Evolutionary conservation across 306 rosid species (phyloP).

Genomic region (Betula pendula): DNA sequence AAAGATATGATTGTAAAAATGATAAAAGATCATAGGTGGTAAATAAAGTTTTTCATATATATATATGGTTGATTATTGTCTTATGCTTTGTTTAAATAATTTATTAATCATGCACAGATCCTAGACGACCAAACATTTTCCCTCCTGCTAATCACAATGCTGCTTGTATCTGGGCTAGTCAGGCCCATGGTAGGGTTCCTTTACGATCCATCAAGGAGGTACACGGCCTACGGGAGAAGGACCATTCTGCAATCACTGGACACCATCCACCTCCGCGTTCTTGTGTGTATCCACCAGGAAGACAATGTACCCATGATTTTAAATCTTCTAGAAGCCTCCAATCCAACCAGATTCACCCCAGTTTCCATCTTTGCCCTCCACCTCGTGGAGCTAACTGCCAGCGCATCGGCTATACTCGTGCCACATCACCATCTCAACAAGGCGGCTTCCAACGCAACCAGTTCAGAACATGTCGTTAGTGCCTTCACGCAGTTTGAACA

Average conservation of each 20-base stretch:
- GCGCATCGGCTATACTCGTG: constrained; percentile 6
- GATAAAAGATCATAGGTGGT: no score
- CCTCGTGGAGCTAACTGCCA: constrained; percentile 15
- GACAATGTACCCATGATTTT: constrained; percentile 12
- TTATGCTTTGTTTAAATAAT: no score
- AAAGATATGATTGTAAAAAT: no score
- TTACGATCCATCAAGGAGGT: constrained; percentile 24
- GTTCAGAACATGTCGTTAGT: background rate
- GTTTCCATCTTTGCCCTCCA: constrained; percentile 10
- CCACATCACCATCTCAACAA: background rate
- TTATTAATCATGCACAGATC: background rate
- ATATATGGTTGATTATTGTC: no score
- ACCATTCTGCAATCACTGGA: background rate
- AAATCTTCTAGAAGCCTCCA: constrained; percentile 22
- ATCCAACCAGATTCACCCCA: constrained; percentile 4
- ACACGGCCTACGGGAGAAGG: constrained; percentile 7
- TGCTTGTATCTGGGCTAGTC: constrained; percentile 15
- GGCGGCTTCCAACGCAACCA: background rate
- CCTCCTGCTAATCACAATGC: background rate
- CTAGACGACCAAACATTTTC: background rate
- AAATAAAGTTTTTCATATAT: no score
- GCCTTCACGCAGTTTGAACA: constrained; percentile 6
- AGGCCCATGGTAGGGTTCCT: constrained; percentile 2
- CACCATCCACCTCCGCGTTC: background rate
- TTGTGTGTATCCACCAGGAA: constrained; percentile 10